A percentile compares a stretch with the other conserved stretches of the same genome.
Conservation (phyloP, 352 stramenopile species). For the Pythium sp. region DNA sequence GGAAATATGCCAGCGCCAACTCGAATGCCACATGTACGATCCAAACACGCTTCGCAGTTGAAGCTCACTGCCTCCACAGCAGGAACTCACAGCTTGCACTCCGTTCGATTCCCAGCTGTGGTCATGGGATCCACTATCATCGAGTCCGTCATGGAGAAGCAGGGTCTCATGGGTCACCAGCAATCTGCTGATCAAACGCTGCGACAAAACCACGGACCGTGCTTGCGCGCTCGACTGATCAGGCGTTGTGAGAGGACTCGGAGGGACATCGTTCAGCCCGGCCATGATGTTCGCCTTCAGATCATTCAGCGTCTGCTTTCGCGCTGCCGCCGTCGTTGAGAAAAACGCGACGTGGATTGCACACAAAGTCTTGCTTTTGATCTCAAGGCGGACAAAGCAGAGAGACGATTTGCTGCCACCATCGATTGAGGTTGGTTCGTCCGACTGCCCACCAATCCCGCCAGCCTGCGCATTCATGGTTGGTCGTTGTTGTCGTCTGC, state of each 20-base stretch:
- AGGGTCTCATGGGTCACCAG: conserved; percentile 77
- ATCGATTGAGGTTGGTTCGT: conserved; percentile 15
- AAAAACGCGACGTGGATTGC: conserved; percentile 87
- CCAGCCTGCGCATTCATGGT: conserved; percentile 18
- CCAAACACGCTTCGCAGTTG: conserved; percentile 76
- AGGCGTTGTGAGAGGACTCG: conserved; percentile 11
- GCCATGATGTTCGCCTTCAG: conserved; percentile 64
- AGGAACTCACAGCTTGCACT: conserved; percentile 37
- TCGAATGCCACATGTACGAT: conserved; percentile 86
- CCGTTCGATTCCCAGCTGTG: conserved; percentile 9
- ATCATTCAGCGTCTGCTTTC: conserved; percentile 68
- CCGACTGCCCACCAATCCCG: conserved; percentile 2
- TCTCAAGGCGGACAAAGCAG: conserved; percentile 81
- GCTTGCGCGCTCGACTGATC: conserved; percentile 4
- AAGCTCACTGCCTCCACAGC: conserved; percentile 78
- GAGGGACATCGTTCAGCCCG: conserved; percentile 43
- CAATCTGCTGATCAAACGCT: conserved; percentile 79
- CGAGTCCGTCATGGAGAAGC: conserved; percentile 34
- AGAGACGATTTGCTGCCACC: conserved; percentile 55
- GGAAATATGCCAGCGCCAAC: conserved; percentile 77
- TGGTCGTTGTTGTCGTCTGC: conserved; percentile 28
- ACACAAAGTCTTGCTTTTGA: conserved; percentile 77
- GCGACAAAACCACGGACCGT: conserved; percentile 45
- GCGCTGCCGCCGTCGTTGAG: conserved; percentile 53
- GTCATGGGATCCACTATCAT: conserved; percentile 14